Percentiles rank a stretch among this genome's conserved stretches.
These are phyloP conservation scores for Aspergillus asperescens DNA, from an alignment of 495 filamentous ascomycete genomes.

Conservation along the genomic window DNA sequence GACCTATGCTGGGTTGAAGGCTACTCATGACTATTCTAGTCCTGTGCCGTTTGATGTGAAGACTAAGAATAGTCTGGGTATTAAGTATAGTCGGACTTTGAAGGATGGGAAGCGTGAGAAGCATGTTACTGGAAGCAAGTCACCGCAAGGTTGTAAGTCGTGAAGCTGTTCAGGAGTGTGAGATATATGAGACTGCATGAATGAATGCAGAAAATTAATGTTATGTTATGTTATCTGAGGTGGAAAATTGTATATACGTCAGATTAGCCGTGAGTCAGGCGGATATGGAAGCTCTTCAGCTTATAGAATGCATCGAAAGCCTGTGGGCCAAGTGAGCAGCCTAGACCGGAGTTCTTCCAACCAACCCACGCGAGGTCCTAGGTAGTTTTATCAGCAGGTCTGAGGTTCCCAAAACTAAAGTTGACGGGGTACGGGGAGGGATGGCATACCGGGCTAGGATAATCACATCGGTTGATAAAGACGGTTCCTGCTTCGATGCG, in stretches of 20 bases:
- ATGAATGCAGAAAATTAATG: constrained; percentile 23
- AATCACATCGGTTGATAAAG: constrained; percentile 94
- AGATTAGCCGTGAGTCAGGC: constrained; percentile 43
- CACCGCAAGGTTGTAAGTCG: neutral
- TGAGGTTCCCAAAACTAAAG: too few relatives aligned
- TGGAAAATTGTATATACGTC: constrained; percentile 35
- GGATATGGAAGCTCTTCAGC: constrained; percentile 93
- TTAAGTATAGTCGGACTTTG: constrained; percentile 18
- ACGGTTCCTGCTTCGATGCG: constrained; percentile 90
- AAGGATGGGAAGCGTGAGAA: constrained; percentile 14
- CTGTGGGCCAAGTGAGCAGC: constrained; percentile 80
- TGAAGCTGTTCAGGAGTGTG: neutral
- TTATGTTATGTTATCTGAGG: constrained; percentile 45
- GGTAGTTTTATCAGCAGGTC: too few relatives aligned
- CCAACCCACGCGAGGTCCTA: constrained; percentile 97
- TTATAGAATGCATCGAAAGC: constrained; percentile 95
- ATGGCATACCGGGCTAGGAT: constrained; percentile 80
- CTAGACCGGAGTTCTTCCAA: constrained; percentile 94
- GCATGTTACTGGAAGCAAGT: constrained; percentile 5
- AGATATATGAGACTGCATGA: neutral
- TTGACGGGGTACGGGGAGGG: neutral
- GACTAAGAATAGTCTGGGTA: constrained; percentile 15
- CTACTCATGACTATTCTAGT: constrained; percentile 40
- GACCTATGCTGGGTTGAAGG: constrained; percentile 25
- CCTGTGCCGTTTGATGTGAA: constrained; percentile 28